A percentile compares a stretch with the other conserved stretches of the same genome.
These are phyloP conservation scores for Telfairia occidentalis DNA, from an alignment of 331 rosid species.

Conservation along the genomic window DNA sequence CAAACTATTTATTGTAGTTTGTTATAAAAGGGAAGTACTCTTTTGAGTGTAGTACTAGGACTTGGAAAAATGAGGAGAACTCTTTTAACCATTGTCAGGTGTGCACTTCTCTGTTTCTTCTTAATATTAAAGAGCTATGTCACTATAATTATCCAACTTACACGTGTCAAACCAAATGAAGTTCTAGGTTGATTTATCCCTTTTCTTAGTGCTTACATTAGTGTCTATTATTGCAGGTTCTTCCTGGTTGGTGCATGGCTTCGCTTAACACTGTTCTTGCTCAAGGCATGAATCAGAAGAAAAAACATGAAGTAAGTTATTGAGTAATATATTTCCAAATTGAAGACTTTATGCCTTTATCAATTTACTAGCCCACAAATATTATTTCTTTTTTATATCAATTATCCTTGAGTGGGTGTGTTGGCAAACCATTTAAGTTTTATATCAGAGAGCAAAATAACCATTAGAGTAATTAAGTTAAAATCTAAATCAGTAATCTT, in stretches of 20 bases:
- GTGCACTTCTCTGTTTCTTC: too few relatives aligned
- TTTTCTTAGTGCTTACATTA: not conserved
- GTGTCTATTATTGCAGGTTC: slow-evolving; percentile 32
- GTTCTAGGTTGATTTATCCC: not conserved
- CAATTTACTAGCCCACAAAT: not conserved
- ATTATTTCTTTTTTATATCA: too few relatives aligned
- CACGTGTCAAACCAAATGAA: not conserved
- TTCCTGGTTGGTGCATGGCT: slow-evolving; percentile 41
- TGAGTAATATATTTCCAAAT: slow-evolving; percentile 8
- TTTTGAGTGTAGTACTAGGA: too few relatives aligned
- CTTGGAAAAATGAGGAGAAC: too few relatives aligned
- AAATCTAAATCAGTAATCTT: not conserved
- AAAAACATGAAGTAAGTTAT: slow-evolving; percentile 63
- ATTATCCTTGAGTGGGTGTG: not conserved
- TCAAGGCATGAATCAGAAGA: slow-evolving; percentile 85
- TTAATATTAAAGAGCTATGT: too few relatives aligned
- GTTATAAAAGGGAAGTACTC: too few relatives aligned
- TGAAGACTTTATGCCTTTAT: not conserved
- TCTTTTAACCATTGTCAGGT: too few relatives aligned
- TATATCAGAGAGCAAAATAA: not conserved
- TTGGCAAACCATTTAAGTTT: not conserved
- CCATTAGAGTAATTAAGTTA: not conserved
- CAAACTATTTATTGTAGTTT: too few relatives aligned
- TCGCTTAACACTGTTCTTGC: slow-evolving; percentile 60
- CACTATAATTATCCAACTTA: not conserved